These are phyloP conservation scores for Suaeda aralocaspica DNA, from an alignment of 148 eudicot genomes.

Conservation along the genomic window DNA sequence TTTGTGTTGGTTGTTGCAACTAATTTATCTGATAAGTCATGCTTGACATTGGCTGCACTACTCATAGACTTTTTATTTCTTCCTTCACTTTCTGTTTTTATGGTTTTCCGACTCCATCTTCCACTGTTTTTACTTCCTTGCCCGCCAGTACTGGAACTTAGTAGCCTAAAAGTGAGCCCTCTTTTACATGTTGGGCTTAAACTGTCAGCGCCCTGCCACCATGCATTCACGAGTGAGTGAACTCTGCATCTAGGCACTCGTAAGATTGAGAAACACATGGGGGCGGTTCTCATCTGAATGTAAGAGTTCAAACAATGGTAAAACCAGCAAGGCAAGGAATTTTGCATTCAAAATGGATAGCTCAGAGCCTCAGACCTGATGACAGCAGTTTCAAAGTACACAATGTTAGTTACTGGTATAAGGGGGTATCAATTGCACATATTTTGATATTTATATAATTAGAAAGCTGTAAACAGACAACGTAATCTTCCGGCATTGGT, in stretches of 20 bases:
- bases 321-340: conserved; percentile 20
- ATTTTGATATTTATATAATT: background rate
- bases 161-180: conserved; percentile 33
- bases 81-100: conserved; percentile 43
- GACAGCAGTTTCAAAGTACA: background rate
- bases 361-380: conserved; percentile 27
- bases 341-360: conserved; percentile 28
- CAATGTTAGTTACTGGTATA: background rate
- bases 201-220: conserved; percentile 41
- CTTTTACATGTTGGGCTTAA: conserved; percentile 29
- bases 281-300: conserved; percentile 51
- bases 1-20: conserved; percentile 24
- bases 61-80: conserved; percentile 31
- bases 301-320: conserved; percentile 16
- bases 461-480: background rate
- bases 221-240: conserved; percentile 47
- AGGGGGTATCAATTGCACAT: background rate
- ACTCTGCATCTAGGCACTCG: conserved; percentile 60
- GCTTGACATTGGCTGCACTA: conserved; percentile 39
- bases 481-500: background rate
- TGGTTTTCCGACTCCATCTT: conserved; percentile 54
- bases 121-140: conserved; percentile 36
- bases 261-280: conserved; percentile 62
- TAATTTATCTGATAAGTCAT: conserved; percentile 39
- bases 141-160: conserved; percentile 38